A percentile compares a stretch with the other conserved stretches of the same genome.
phyloP scores from a whole-genome alignment of 2,329 filamentous ascomycete genomes.

The Nemania sp. region DNA sequence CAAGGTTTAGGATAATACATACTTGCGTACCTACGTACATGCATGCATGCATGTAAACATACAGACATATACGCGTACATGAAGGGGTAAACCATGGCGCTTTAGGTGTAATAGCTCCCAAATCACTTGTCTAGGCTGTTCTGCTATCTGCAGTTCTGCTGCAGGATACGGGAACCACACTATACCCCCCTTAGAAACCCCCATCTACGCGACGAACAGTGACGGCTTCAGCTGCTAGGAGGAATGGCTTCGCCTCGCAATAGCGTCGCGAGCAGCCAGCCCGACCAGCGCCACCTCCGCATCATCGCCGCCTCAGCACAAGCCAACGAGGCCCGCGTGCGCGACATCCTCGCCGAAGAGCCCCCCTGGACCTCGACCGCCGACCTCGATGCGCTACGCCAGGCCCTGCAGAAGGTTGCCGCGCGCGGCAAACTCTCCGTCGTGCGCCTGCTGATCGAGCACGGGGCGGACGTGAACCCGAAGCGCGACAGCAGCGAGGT shows the following conservation, averaged over 20 bases:
- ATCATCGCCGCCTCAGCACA: constrained; percentile 54
- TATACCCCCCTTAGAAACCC: background rate
- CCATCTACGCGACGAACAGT: background rate
- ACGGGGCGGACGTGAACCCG: constrained; percentile 54
- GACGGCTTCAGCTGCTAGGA: background rate
- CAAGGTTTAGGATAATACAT: background rate
- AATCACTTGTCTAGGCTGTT: constrained; percentile 3
- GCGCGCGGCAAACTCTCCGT: constrained; percentile 53
- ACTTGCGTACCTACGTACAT: background rate
- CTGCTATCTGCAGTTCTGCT: no score
- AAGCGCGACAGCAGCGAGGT: constrained; percentile 51
- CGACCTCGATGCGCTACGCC: constrained; percentile 54
- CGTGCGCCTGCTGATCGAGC: constrained; percentile 54
- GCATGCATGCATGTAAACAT: background rate
- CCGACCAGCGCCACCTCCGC: constrained; percentile 54
- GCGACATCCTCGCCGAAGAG: constrained; percentile 53
- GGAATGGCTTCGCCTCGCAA: constrained; percentile 48
- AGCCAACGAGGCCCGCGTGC: constrained; percentile 54
- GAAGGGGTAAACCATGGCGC: constrained; percentile 23
- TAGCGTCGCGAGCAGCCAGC: constrained; percentile 55
- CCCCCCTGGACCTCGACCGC: constrained; percentile 50
- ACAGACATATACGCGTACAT: background rate
- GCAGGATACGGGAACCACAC: background rate
- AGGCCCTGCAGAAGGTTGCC: constrained; percentile 54
- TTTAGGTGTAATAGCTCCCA: constrained; percentile 12